These are phyloP conservation scores for Colletotrichum sansevieriae DNA, from an alignment of 2,329 filamentous ascomycete genomes.

Conservation along the genomic window DNA sequence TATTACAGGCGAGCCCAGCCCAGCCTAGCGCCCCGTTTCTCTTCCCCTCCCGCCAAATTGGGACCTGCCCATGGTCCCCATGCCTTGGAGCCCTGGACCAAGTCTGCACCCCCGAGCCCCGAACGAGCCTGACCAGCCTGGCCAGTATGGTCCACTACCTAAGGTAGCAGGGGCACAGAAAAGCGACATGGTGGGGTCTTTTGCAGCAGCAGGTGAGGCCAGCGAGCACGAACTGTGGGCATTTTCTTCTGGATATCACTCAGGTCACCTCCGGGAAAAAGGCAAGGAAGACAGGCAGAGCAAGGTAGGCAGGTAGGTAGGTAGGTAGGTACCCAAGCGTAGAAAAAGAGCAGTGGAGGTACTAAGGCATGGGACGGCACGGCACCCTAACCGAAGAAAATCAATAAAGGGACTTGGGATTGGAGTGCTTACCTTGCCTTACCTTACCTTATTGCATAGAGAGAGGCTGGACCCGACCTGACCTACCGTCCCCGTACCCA, in stretches of 20 bases:
- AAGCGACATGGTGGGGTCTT: conserved; percentile 35
- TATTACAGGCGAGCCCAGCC: conserved; percentile 28
- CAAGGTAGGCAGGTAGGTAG: background rate
- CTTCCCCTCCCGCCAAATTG: conserved; percentile 39
- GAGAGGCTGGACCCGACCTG: too few relatives aligned
- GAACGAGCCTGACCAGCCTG: conserved; percentile 32
- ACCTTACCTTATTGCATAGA: too few relatives aligned
- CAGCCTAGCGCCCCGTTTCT: conserved; percentile 37
- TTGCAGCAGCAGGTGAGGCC: conserved; percentile 34
- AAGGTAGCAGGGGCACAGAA: background rate
- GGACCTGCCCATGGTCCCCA: conserved; percentile 32
- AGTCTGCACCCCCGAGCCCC: conserved; percentile 33
- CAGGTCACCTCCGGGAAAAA: background rate
- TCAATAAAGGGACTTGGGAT: conserved; percentile 3
- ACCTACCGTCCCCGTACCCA: too few relatives aligned
- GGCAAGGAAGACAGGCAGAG: background rate
- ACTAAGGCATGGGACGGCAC: conserved; percentile 8
- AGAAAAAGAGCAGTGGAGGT: conserved; percentile 11
- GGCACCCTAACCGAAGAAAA: conserved; percentile 31
- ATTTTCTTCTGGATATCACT: conserved; percentile 5
- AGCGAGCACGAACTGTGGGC: conserved; percentile 29
- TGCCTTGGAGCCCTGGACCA: conserved; percentile 19
- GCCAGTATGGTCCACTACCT: background rate
- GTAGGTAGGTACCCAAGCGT: background rate
- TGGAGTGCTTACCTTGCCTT: too few relatives aligned